Evolutionary conservation across 2,329 filamentous ascomycete species (phyloP).

Genomic region (Colletotrichum sp.): DNA sequence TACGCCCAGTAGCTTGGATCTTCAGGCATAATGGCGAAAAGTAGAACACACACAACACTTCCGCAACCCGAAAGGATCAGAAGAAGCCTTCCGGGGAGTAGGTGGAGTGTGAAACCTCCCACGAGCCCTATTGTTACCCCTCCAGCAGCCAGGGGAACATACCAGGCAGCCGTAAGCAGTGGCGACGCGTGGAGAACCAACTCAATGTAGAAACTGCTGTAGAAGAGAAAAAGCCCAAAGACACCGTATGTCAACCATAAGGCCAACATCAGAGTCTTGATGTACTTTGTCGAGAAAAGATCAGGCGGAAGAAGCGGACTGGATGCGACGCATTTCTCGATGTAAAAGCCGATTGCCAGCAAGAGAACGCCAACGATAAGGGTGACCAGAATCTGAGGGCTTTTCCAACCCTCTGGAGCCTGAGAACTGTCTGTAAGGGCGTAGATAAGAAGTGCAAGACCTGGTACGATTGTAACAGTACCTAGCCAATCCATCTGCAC

Average conservation of each 20-base stretch:
- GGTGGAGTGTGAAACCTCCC: constrained; percentile 72
- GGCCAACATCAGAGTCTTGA: constrained; percentile 60
- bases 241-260: constrained; percentile 67
- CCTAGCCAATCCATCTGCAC: constrained; percentile 67
- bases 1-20: constrained; percentile 74
- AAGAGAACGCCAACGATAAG: constrained; percentile 61
- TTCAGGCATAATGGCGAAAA: constrained; percentile 69
- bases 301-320: constrained; percentile 67
- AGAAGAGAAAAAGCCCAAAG: constrained; percentile 66
- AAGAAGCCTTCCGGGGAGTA: constrained; percentile 66
- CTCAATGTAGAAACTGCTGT: constrained; percentile 69
- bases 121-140: constrained; percentile 68
- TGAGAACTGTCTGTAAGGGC: constrained; percentile 71
- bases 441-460: constrained; percentile 69
- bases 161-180: constrained; percentile 72
- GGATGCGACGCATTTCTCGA: constrained; percentile 66
- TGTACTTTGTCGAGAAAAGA: constrained; percentile 66
- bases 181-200: constrained; percentile 62
- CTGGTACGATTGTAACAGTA: constrained; percentile 55
- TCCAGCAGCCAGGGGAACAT: constrained; percentile 69
- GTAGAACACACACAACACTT: constrained; percentile 60
- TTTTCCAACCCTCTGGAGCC: constrained; percentile 65
- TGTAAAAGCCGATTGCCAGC: constrained; percentile 59
- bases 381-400: constrained; percentile 68
- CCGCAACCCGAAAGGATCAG: constrained; percentile 66